Base-by-base conservation (phyloP, 345 rosid genomes). In the Adansonia digitata region DNA sequence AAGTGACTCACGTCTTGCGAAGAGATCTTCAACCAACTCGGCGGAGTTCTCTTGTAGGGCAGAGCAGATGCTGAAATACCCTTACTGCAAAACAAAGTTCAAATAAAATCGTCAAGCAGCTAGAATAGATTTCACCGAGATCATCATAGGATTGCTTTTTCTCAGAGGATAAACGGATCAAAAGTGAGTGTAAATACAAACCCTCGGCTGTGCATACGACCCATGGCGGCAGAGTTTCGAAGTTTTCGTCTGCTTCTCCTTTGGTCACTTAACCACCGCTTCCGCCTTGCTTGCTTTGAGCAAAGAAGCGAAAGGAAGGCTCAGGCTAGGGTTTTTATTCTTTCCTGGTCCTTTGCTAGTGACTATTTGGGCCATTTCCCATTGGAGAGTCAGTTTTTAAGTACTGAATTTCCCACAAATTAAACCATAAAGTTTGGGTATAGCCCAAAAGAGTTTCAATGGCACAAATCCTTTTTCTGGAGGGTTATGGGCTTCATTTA, bases 171-270 rank as follows among this genome's bases (percentile, higher is more conserved):
- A 18, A 27, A 56, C 7, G 24, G 29, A 68, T 7, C 11, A 8
- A 39, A 7, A 2, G 24, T 9, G 3, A 15, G 18, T 26, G 55
- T 1, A 64, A 59, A 24, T 29, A 53, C 81, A 61, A 75, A 88
- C 97, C 96, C 97, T 65, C 90, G 73, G 62, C 89, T 81, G 74
- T 92, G 97, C 97, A 92, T 92, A 73, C 97, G 94, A 74, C 96
- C 97, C 96, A 91, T 92, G 86, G 82, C 73, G 76, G 77, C 81
- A 37, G 18, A 62, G 15, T 53, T 0, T 57, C 12, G 51, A 69
- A 17, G 45, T 63, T 24, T 22, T 29, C 45, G 37, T 39, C 80
- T 63, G 75, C 77, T 66, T 53, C 75, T 29, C 20, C 11, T 26
- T 24, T 12, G 61, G 61, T 4, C 66, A 9, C 71, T n/a, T 0